Evolutionary conservation across 2,329 filamentous ascomycete genomes (phyloP), one percentile per base, ranked within the genome.

Genomic region (Cladorrhinum sp.): DNA sequence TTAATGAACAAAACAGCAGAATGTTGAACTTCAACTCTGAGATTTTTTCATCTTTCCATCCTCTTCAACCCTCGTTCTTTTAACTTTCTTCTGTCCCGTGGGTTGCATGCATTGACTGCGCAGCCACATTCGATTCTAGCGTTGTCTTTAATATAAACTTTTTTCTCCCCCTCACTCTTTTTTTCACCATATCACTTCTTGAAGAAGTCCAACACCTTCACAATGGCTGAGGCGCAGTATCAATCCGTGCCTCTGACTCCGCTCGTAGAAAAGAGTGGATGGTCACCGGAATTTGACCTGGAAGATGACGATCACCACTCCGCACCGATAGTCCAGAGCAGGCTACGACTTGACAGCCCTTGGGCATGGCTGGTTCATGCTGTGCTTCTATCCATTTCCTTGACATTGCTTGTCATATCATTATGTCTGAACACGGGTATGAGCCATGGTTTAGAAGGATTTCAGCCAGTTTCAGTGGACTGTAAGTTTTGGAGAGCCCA

Each of bases 281-380:
- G 41, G 41, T 45, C 41, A 18, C 41, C 41, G 18, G 18, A 45
- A 2, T 22, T 45, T 13, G 8, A 45, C 41, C 3, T n/a, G 8
- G 41, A 20, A 45, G 41, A 45, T 45, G 41, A 45, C n/a, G 41
- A 45, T n/a, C 16, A n/a, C 41, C 41, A 7, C 6, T 16, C 16
- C 8, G 8, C 41, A 45, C 41, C 41, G 18, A 45, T 7, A 45
- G 2, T 22, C 2, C 41, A 13, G 10, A 45, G 8, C 41, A 45
- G n/a, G n/a, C 41, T 5, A 20, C n/a, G 13, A 24, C 23, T 53
- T 50, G 18, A 61, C 53, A 53, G 62, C 29, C 20, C 76, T 63
- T 77, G 75, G 76, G 61, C 68, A 53, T 79, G 76, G 76, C 63
- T 78, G 22, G 71, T 66, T 8, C 77, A 79, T 60, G 73, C 70